Evolutionary conservation across 2,329 filamentous ascomycete species (phyloP).

Genomic region (Aspergillus ochraceoroseus): DNA sequence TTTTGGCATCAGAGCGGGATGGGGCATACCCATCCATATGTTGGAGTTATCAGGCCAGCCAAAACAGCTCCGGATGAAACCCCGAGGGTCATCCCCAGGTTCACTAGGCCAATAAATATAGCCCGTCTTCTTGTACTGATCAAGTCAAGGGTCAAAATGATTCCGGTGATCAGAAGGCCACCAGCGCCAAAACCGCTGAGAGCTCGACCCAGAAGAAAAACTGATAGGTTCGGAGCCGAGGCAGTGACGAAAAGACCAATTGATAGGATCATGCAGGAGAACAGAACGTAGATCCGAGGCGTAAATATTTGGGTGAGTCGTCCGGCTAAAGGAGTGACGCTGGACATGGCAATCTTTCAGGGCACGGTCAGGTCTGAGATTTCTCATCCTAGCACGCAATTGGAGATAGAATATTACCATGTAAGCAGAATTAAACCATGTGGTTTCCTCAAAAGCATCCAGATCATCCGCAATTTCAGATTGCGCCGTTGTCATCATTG

Average conservation of each 20-base stretch:
- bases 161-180: slow-evolving; percentile 66
- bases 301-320: slow-evolving; percentile 71
- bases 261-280: slow-evolving; percentile 55
- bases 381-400: not conserved
- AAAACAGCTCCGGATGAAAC: slow-evolving; percentile 67
- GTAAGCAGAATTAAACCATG: slow-evolving; percentile 78
- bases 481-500: slow-evolving; percentile 75
- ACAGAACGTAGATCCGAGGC: slow-evolving; percentile 60
- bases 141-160: slow-evolving; percentile 73
- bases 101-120: slow-evolving; percentile 67
- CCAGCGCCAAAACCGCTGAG: slow-evolving; percentile 65
- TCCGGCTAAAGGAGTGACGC: slow-evolving; percentile 64
- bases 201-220: slow-evolving; percentile 65
- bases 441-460: slow-evolving; percentile 65
- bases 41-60: slow-evolving; percentile 59
- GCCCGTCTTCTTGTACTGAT: slow-evolving; percentile 63
- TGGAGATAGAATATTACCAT: slow-evolving; percentile 44
- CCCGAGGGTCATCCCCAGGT: slow-evolving; percentile 66
- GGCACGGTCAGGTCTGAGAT: slow-evolving; percentile 4
- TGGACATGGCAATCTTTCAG: slow-evolving; percentile 53
- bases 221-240: slow-evolving; percentile 52
- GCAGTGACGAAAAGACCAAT: slow-evolving; percentile 63
- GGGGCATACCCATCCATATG: slow-evolving; percentile 63
- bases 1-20: not conserved
- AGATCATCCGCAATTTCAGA: slow-evolving; percentile 70